Conservation (phyloP, 2,329 filamentous ascomycete genomes). For the Chaetomium globosum region DNA sequence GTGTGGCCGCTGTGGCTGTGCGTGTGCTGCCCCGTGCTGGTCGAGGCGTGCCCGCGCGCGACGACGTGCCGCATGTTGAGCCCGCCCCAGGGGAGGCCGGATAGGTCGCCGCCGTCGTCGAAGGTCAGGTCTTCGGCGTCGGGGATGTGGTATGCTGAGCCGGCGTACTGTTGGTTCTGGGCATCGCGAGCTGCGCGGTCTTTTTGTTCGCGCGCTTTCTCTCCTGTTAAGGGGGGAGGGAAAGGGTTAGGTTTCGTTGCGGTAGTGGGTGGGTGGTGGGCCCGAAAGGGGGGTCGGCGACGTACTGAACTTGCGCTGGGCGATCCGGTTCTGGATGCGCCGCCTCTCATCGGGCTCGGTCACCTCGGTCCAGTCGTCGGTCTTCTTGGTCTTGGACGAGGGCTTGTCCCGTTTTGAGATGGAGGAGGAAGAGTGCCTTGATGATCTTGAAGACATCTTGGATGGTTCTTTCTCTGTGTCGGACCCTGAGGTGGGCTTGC, state of each 20-base stretch:
- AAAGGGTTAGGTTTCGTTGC: constrained; percentile 11
- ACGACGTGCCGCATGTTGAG: constrained; percentile 62
- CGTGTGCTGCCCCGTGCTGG: constrained; percentile 26
- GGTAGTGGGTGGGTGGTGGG: not conserved
- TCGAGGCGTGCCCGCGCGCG: constrained; percentile 50
- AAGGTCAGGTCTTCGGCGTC: constrained; percentile 57
- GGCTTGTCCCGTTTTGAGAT: constrained; percentile 40
- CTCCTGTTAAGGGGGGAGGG: constrained; percentile 52
- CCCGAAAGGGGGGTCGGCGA: constrained; percentile 21
- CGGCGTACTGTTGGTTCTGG: constrained; percentile 65
- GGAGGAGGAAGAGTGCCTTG: constrained; percentile 34
- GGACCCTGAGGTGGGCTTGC: constrained; percentile 38
- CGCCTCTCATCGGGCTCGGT: constrained; percentile 71
- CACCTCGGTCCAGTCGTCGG: constrained; percentile 69
- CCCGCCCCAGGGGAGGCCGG: constrained; percentile 73
- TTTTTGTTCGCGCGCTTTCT: constrained; percentile 68
- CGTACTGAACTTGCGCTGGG: constrained; percentile 76
- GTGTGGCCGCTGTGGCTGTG: constrained; percentile 28
- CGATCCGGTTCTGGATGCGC: constrained; percentile 75
- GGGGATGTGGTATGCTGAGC: constrained; percentile 65
- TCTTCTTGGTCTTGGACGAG: constrained; percentile 47
- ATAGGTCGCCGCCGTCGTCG: constrained; percentile 52
- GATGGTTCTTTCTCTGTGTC: constrained; percentile 37
- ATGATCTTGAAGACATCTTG: constrained; percentile 42
- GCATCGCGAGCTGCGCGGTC: constrained; percentile 66